A percentile compares a stretch with the other conserved stretches of the same genome.
Evolutionary conservation across 2,329 filamentous ascomycete species (phyloP).

Genomic region (Scopulariopsis brevicaulis): DNA sequence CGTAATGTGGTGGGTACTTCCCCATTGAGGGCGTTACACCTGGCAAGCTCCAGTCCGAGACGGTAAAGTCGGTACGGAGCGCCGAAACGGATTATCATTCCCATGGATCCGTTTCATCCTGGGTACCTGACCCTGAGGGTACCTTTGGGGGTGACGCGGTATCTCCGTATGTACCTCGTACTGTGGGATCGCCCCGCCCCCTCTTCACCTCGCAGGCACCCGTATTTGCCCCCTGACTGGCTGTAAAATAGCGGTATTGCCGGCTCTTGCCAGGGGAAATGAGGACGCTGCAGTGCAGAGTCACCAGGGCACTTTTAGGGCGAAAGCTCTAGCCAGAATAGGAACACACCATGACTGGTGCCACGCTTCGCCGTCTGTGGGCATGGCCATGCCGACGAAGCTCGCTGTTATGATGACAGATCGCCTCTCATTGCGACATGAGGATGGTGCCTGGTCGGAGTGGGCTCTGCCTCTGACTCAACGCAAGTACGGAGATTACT

Average conservation of each 20-base stretch:
- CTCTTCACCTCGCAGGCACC: no score
- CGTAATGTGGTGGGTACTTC: not conserved
- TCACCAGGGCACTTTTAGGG: constrained; percentile 2
- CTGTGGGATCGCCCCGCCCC: no score
- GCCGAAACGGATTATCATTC: not conserved
- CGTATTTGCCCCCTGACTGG: not conserved
- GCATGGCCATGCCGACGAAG: not conserved
- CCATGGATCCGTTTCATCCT: not conserved
- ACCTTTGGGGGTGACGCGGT: not conserved
- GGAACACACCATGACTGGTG: not conserved
- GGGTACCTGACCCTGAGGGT: not conserved
- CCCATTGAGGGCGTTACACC: not conserved
- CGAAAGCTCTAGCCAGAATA: not conserved
- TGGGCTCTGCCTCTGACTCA: not conserved
- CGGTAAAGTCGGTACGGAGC: not conserved
- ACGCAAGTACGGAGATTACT: no score
- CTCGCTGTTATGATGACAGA: not conserved
- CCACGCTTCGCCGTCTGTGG: not conserved
- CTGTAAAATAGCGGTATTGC: not conserved
- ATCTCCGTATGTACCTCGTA: no score
- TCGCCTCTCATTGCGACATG: not conserved
- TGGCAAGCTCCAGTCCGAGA: not conserved
- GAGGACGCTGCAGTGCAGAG: not conserved
- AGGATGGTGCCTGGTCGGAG: not conserved
- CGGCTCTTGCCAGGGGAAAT: not conserved